These are phyloP conservation scores for Stenocarpella maydis DNA, from an alignment of 2,329 filamentous ascomycete genomes.

Conservation along the genomic window DNA sequence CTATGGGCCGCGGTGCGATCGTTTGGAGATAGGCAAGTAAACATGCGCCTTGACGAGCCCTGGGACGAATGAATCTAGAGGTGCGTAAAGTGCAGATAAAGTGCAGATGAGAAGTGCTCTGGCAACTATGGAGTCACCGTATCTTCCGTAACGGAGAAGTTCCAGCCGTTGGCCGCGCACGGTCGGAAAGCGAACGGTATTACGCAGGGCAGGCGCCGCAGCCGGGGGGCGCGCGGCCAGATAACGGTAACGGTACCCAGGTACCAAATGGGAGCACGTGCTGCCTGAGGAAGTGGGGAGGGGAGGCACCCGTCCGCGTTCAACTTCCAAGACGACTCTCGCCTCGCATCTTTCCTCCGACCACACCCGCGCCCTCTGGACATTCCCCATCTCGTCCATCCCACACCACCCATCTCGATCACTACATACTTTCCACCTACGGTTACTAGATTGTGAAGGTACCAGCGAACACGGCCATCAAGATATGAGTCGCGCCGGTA, in stretches of 20 bases:
- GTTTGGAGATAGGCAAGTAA: not conserved
- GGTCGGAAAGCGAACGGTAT: slow-evolving; percentile 19
- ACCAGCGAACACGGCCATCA: slow-evolving; percentile 50
- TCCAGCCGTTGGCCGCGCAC: slow-evolving; percentile 19
- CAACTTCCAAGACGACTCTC: slow-evolving; percentile 24
- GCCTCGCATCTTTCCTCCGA: slow-evolving; percentile 33
- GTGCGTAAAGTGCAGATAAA: not conserved
- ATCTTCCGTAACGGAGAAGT: not conserved
- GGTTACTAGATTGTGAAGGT: slow-evolving; percentile 32
- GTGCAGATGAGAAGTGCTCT: not conserved
- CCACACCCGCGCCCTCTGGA: slow-evolving; percentile 34
- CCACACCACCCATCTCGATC: slow-evolving; percentile 15
- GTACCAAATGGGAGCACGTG: slow-evolving; percentile 27
- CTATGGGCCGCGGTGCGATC: not conserved
- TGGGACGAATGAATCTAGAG: too few species aligned
- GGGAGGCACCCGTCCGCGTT: slow-evolving; percentile 15
- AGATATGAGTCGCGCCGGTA: slow-evolving; percentile 96
- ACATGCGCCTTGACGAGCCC: not conserved
- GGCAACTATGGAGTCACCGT: not conserved
- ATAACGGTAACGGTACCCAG: slow-evolving; percentile 8
- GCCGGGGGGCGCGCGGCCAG: not conserved
- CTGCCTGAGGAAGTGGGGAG: slow-evolving; percentile 28
- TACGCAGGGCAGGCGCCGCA: slow-evolving; percentile 11
- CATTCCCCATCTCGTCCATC: slow-evolving; percentile 15
- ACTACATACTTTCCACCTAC: slow-evolving; percentile 22